Evolutionary conservation across 805 yeast species (phyloP).

Genomic region (Saturnispora galanensis): DNA sequence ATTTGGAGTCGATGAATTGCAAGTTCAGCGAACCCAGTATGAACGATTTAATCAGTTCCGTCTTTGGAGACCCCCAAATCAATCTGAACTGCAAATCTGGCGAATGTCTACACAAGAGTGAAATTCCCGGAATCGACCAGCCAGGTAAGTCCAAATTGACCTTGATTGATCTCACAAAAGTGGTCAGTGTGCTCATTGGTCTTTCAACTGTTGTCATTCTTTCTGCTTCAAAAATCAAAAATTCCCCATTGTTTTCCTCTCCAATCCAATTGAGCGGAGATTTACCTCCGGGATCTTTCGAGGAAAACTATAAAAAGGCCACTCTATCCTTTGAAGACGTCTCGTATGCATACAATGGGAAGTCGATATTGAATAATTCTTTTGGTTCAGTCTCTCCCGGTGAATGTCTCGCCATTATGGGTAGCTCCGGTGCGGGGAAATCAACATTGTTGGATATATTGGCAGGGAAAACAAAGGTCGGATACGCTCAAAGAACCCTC

Average conservation of each 20-base stretch:
- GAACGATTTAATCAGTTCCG: constrained; percentile 82
- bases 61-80: constrained; percentile 92
- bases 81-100: constrained; percentile 74
- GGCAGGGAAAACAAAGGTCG: constrained; percentile 81
- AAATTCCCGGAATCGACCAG: constrained; percentile 78
- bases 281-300: constrained; percentile 15
- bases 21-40: constrained; percentile 88
- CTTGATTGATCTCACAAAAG: constrained; percentile 36
- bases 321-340: constrained; percentile 68
- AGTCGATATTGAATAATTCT: constrained; percentile 48
- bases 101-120: constrained; percentile 87
- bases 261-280: constrained; percentile 18
- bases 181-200: constrained; percentile 34
- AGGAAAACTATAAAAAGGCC: constrained; percentile 55
- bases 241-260: constrained; percentile 50
- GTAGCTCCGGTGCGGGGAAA: constrained; percentile 98
- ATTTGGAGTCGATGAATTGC: constrained; percentile 51
- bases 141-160: constrained; percentile 47
- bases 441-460: constrained; percentile 87
- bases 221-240: constrained; percentile 39
- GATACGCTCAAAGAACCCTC: constrained; percentile 55
- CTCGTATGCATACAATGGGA: constrained; percentile 46
- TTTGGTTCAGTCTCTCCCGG: constrained; percentile 80
- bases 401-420: constrained; percentile 91
- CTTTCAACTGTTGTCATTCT: constrained; percentile 34